phyloP scores from a whole-genome alignment of 106 monocot species.

The Posidonia australis region DNA sequence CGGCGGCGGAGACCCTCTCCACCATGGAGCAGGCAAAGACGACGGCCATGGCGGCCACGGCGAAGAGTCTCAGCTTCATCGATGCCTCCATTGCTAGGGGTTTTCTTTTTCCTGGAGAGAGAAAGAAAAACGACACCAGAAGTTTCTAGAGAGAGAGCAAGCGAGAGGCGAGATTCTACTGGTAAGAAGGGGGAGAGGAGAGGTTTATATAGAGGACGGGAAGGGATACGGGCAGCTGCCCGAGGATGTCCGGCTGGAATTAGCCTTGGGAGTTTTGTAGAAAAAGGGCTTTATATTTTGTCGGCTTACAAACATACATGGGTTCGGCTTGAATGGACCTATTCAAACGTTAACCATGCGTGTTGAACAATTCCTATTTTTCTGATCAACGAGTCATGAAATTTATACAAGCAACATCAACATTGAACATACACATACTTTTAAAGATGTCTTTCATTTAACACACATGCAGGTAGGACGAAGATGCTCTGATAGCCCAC shows the following conservation, averaged over 20 bases:
- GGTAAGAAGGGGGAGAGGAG: background rate
- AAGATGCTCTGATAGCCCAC: no score
- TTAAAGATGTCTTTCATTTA: no score
- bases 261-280: background rate
- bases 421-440: no score
- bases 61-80: slow-evolving; percentile 16
- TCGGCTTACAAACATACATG: no score
- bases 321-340: no score
- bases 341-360: no score
- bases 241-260: slow-evolving; percentile 2
- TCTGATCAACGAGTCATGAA: no score
- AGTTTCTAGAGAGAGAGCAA: background rate
- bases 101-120: background rate
- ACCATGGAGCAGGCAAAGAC: slow-evolving; percentile 10
- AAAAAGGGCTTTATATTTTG: background rate
- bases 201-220: slow-evolving; percentile 4
- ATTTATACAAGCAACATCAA: no score
- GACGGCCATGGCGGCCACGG: slow-evolving; percentile 8
- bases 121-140: background rate
- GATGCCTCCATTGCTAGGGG: slow-evolving; percentile 8
- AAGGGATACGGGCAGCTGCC: background rate
- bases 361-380: no score
- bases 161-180: background rate
- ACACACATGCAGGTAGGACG: no score
- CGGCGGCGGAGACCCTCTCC: slow-evolving; percentile 13